Evolutionary conservation across 495 filamentous ascomycete species (phyloP).

Genomic region (Daldinia grandis): DNA sequence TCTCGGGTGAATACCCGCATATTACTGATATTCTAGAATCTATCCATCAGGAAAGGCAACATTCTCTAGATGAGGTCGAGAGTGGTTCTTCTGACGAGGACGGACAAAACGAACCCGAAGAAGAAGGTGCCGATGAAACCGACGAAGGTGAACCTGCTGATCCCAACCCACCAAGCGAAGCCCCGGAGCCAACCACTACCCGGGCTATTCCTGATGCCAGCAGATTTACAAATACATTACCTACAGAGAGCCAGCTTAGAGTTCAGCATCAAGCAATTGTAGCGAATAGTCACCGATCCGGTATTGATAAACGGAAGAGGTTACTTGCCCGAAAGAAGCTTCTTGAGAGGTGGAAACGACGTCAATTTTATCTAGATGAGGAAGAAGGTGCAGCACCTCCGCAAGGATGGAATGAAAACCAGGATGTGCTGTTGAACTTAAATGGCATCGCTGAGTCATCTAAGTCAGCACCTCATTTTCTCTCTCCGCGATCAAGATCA

Average conservation of each 20-base stretch:
- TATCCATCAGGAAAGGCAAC: slow-evolving; percentile 34
- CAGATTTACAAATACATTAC: slow-evolving; percentile 42
- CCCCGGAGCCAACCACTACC: slow-evolving; percentile 1
- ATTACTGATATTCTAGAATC: slow-evolving; percentile 45
- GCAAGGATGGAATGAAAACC: slow-evolving; percentile 70
- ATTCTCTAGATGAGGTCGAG: slow-evolving; percentile 36
- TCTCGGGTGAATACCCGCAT: slow-evolving; percentile 46
- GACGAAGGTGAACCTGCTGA: slow-evolving; percentile 32
- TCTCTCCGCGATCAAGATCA: slow-evolving; percentile 76
- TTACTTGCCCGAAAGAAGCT: slow-evolving; percentile 60
- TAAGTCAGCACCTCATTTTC: slow-evolving; percentile 53
- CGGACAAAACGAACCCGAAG: slow-evolving; percentile 36
- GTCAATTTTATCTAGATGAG: slow-evolving; percentile 82
- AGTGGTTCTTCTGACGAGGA: slow-evolving; percentile 40
- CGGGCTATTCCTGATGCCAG: slow-evolving; percentile 39
- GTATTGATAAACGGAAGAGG: slow-evolving; percentile 39
- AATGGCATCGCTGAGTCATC: slow-evolving; percentile 51
- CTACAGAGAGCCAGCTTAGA: slow-evolving; percentile 41
- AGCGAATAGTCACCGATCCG: slow-evolving; percentile 26
- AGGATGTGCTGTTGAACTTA: slow-evolving; percentile 60
- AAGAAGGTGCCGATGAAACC: slow-evolving; percentile 33
- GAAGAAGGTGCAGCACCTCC: slow-evolving; percentile 75
- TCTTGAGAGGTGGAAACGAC: slow-evolving; percentile 74
- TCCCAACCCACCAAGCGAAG: slow-evolving; percentile 5
- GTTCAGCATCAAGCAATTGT: slow-evolving; percentile 37